Base-by-base conservation (phyloP, 768 basidiomycete species). In the Rubroboletus satanas region DNA sequence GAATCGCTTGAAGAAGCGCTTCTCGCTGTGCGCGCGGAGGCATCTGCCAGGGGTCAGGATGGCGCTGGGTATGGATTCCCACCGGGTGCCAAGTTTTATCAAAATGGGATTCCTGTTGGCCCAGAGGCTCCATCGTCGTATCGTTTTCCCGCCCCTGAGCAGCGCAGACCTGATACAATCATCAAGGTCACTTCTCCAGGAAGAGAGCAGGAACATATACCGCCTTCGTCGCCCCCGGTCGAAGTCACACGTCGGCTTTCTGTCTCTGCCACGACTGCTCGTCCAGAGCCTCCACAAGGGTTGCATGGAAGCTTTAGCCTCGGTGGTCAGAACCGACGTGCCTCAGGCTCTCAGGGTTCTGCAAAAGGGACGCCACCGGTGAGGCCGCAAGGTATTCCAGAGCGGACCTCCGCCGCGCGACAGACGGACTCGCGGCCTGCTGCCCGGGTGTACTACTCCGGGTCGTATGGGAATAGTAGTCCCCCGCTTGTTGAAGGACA, bases 1-100 rank as follows among this genome's bases (percentile, higher is more conserved):
- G 84, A 86, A 46, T 88, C 90, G 60, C 73, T 91, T 42, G 88
- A 89, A 65, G 81, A 67, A 54, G 70, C 71, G 45, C 66, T 79
- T 12, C 66, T 70, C 26, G 58, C 54, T 36, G 64, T 58, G 58
- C 65, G 68, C 14, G 64, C 62, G 4, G 67, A 67, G 45, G 46
- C 55, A 29, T 58, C 62, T 35, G 39, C 47, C 26, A 62, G 55
- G 33, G 59, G 35, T 21, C 65, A 59, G 45, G 62, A 59, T 8
- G 43, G 45, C 3, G 37, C 46, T 21, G 57, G 58, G 36, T 57
- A 58, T 50, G 61, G 49, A 33, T 59, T 62, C 45, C 47, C 66
- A 17, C 70, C 62, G 26, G 48, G 55, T 18, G 11, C 42, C 45
- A 71, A 68, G 46, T 61, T 70, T 8, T 59, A 73, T 37, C 73